Evolutionary conservation across 495 filamentous ascomycete species (phyloP), one percentile per base, ranked within the genome.

Genomic region (Penicillium turbatum): DNA sequence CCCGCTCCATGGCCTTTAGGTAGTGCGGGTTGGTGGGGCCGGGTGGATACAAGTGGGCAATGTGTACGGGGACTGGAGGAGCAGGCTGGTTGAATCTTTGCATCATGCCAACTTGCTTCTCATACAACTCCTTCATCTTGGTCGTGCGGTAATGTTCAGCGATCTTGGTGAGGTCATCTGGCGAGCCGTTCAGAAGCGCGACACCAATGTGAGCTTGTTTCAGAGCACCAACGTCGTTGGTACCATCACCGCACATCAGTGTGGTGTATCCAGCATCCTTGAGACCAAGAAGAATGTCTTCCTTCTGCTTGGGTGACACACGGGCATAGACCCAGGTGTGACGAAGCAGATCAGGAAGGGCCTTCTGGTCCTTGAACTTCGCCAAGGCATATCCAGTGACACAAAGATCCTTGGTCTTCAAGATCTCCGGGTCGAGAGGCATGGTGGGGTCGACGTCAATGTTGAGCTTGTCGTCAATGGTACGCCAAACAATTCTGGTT

Each of bases 131-230:
- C 78, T 96, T 97, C 86, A 99, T 95, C 79, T 91, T 96, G 32
- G 88, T 95, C 56, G 86, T 91, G 40, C 93, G 84, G 59, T 87
- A 88, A 70, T 99, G 90, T 57, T 97, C 92, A 12, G 86, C 84
- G 56, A 99, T 99, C 62, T 85, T 87, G 41, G 86, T 86, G 35
- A 99, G 78, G 66, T 96, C 93, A 2, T 96, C 86, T 63, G 84
- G 85, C 2, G 93, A 92, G 29, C 93, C 93, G 67, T 99, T 99
- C 53, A 99, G 81, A 32, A 99, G 84, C 11, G 93, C 93, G 58
- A 97, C 89, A 64, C 93, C 93, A 51, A 99, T 87, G 61, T 99
- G 95, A 21, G 93, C 95, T 76, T 99, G 93, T 79, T 99, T 99
- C 65, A 99, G 74, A 30, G 93, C 93, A 37, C 93, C 93, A 45